phyloP scores from a whole-genome alignment of 768 basidiomycete species.

The Scleroderma bovista region DNA sequence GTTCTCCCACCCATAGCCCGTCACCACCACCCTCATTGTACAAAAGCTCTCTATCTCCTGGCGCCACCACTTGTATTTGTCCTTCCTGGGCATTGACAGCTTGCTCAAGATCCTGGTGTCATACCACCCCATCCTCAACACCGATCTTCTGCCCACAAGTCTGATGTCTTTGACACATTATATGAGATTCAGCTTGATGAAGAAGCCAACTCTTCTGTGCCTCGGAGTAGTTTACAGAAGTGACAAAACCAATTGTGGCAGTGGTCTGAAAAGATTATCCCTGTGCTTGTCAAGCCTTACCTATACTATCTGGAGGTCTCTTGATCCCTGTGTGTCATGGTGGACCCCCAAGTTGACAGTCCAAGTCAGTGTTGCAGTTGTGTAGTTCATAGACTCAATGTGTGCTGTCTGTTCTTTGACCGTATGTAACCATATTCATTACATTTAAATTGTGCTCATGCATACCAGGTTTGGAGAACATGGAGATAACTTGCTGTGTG shows the following conservation, averaged over 20 bases:
- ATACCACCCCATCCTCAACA: neutral
- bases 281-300: neutral
- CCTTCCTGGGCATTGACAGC: neutral
- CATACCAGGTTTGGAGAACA: conserved; percentile 5
- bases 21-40: neutral
- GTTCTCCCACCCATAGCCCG: neutral
- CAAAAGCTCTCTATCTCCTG: neutral
- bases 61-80: neutral
- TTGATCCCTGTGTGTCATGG: neutral
- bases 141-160: no score
- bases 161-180: no score
- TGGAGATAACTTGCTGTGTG: conserved; percentile 5
- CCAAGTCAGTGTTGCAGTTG: neutral
- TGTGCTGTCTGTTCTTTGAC: neutral
- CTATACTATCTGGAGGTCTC: neutral
- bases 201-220: no score
- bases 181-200: no score
- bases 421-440: neutral
- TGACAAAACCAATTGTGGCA: neutral
- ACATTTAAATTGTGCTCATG: neutral
- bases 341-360: neutral
- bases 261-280: neutral
- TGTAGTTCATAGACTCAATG: neutral
- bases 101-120: neutral
- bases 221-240: neutral